Evolutionary conservation across 805 yeast species (phyloP), one percentile per base, ranked within the genome.

Genomic region (Zygoascus flipseniorum): DNA sequence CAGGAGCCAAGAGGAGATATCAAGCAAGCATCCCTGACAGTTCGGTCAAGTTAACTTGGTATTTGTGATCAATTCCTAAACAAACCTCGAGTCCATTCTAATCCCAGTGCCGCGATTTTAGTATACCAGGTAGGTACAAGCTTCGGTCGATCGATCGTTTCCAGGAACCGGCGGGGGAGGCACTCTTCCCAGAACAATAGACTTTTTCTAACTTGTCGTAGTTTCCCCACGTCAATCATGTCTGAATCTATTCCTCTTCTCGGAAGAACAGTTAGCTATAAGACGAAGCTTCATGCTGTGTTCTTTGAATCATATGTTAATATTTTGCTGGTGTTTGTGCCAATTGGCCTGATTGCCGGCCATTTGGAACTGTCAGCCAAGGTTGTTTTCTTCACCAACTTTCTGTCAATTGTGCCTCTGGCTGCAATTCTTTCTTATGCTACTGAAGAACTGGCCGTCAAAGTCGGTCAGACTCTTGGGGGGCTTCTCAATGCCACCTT

Each of bases 401-500:
- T 92, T 72, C 65, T 86, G 51, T 96, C 96, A 37, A 92, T 92
- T 61, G 81, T 93, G 44, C 98, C 98, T 14, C 74, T 93, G 63
- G 98, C 99, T 6, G 85, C 95, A 1, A 76, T 92, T 20, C 74
- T 93, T 54, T 95, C 97, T 0, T 89, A 76, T 71, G 95, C 97
- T 43, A 93, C 99, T 4, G 99, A 93, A 69, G 95, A 89, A 63
- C 75, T 93, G 53, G 81, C 96, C 44, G 86, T 81, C 54, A 83
- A 85, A 58, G 89, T 89, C 35, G 97, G 98, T 56, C 86, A 89
- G 64, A 90, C 97, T 9, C 60, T 92, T 23, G 98, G 99, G 13
- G 98, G 98, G 0, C 76, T 93, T 58, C 76, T 93, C 63, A 93
- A 93, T 71, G 99, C 99, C 2, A 90, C 98, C 9, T 88, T 93